A percentile compares a stretch with the other conserved stretches of the same genome.
phyloP scores from a whole-genome alignment of 306 rosid species.

The Purshia tridentata region DNA sequence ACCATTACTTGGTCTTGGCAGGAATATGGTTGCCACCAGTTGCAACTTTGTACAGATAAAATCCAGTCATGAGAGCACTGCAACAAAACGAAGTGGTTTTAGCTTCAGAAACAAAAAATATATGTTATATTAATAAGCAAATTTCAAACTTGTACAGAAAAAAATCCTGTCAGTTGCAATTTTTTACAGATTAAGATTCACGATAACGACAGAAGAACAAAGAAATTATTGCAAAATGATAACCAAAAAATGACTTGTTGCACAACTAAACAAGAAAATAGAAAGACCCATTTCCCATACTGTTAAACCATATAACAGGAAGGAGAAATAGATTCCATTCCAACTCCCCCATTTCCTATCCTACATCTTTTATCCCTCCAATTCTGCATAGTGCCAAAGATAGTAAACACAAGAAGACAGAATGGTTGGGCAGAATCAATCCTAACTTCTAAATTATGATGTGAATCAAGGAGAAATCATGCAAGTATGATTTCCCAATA shows the following conservation, averaged over 20 bases:
- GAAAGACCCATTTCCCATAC: not conserved
- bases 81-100: conserved; percentile 27
- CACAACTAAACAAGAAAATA: not conserved
- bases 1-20: conserved; percentile 53
- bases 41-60: conserved; percentile 75
- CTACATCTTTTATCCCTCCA: not conserved
- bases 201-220: not conserved
- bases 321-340: not conserved
- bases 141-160: not conserved
- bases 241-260: not conserved
- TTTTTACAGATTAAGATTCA: not conserved
- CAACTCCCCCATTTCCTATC: not conserved
- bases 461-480: not conserved
- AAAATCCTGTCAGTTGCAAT: no score
- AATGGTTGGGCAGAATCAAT: not conserved
- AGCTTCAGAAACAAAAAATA: not conserved
- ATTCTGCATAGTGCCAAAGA: not conserved
- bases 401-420: not conserved
- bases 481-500: not conserved
- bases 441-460: not conserved
- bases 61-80: conserved; percentile 73
- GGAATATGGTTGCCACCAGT: conserved; percentile 87
- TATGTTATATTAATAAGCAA: not conserved
- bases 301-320: not conserved
- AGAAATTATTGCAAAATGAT: not conserved